Base-by-base conservation (phyloP, 1,284 basidiomycete genomes). In the Malassezia obtusa region DNA sequence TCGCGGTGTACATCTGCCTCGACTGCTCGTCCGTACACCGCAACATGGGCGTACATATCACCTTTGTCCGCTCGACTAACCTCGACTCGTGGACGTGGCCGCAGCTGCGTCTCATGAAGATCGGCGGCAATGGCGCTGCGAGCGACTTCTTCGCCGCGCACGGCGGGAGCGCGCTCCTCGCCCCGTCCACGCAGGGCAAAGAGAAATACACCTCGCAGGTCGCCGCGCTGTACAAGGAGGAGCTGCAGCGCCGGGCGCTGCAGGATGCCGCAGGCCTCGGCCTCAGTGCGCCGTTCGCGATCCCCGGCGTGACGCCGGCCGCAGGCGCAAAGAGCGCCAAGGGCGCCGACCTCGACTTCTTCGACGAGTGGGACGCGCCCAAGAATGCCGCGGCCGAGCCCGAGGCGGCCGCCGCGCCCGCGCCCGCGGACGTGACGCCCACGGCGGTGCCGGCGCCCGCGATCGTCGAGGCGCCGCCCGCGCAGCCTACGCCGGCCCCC, bases 41-140 rank as follows among this genome's bases (percentile, higher is more conserved):
- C 53, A 96, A 94, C 76, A 85, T 96, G 82, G 92, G 92, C 64
- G 94, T 98, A 17, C 92, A 99, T 75, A 91, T 99, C 76, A 88
- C 84, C 61, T 99, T 99, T 73, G 92, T 99, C 40, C 80, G 90
- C 86, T 96, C 92, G 12, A 96, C 90, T 59, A 96, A 92, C 77
- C 83, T 98, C 50, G 92, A 99, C 77, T 84, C 83, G 53, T 99
- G 92, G 92, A 84, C 89, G 62, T 80, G 90, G 63, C 78, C 79
- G 52, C 92, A 99, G 76, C 80, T 99, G 28, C 85, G 92, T 24
- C 86, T 84, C 5, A 92, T 99, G 87, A 96, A 98, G 78, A 83
- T 91, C 36, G 91, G 89, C 38, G 92, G 92, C 7, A 99, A 98
- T 75, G 81, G 81, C 15, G 82, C 84, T n/a, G 87, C 89, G 3